These are phyloP conservation scores for Orbilia oligospora DNA, from an alignment of 2,329 filamentous ascomycete genomes.

Conservation along the genomic window DNA sequence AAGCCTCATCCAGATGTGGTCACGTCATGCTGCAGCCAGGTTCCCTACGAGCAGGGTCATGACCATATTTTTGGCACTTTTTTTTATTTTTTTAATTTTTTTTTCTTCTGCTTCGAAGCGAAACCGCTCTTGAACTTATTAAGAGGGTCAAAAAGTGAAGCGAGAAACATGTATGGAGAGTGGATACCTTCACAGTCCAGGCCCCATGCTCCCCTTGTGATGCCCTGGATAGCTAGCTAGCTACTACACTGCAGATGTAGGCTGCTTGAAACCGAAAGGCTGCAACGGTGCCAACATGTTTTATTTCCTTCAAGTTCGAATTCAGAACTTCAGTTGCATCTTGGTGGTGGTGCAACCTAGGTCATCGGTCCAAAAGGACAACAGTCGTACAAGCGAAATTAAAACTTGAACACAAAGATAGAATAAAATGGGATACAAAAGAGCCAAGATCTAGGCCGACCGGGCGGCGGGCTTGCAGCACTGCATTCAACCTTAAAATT, in stretches of 20 bases:
- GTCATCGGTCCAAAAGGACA: conserved; percentile 19
- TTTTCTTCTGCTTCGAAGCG: neutral
- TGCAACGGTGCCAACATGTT: too few relatives aligned
- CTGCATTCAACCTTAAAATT: conserved; percentile 34
- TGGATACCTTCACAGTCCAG: conserved; percentile 22
- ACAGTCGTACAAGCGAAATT: neutral
- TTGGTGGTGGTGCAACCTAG: conserved; percentile 21
- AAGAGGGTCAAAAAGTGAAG: conserved; percentile 26
- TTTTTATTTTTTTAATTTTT: conserved; percentile 2
- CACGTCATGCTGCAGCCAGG: conserved; percentile 58
- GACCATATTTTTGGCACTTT: conserved; percentile 22
- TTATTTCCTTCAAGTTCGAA: neutral
- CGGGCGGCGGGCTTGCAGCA: conserved; percentile 11
- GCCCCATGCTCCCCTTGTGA: conserved; percentile 16
- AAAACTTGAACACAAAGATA: conserved; percentile 11
- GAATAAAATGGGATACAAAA: neutral
- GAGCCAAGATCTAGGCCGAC: conserved; percentile 32
- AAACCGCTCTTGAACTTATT: conserved; percentile 8
- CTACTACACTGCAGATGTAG: too few relatives aligned
- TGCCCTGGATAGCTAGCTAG: conserved; percentile 1
- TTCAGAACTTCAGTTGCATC: neutral
- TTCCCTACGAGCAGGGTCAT: conserved; percentile 22
- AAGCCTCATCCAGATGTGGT: conserved; percentile 47
- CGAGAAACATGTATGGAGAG: conserved; percentile 36
- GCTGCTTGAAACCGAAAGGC: too few relatives aligned